A percentile compares a stretch with the other conserved stretches of the same genome.
phyloP scores from a whole-genome alignment of 495 filamentous ascomycete species.

The Xylaria curta region DNA sequence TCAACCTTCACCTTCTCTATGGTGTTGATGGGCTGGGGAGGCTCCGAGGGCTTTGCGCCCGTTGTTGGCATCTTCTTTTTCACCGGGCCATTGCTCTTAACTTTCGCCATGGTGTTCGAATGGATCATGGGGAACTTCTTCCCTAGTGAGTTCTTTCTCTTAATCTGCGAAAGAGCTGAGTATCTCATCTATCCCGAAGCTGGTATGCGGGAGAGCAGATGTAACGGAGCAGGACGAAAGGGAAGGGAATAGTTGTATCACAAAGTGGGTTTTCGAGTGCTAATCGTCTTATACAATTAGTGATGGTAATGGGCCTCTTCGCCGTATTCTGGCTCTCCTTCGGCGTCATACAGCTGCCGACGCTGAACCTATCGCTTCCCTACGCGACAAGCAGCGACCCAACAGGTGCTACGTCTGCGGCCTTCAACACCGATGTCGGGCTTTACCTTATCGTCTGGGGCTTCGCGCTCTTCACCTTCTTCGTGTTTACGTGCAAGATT shows the following conservation, averaged over 20 bases:
- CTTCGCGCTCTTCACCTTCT: conserved; percentile 62
- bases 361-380: conserved; percentile 53
- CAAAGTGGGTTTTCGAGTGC: neutral
- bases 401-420: conserved; percentile 48
- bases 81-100: conserved; percentile 56
- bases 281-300: conserved; percentile 22
- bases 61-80: conserved; percentile 64
- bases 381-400: conserved; percentile 54
- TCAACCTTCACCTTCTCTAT: conserved; percentile 53
- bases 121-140: conserved; percentile 63
- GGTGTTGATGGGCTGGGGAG: conserved; percentile 63
- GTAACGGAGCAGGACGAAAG: neutral
- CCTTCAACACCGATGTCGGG: conserved; percentile 57
- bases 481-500: conserved; percentile 61
- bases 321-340: conserved; percentile 64
- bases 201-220: neutral
- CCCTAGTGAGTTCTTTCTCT: conserved; percentile 31
- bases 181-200: neutral
- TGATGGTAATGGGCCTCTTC: conserved; percentile 66
- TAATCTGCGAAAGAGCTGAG: neutral
- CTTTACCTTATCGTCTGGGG: conserved; percentile 63
- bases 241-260: neutral
- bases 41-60: conserved; percentile 51
- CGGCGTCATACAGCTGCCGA: conserved; percentile 59
- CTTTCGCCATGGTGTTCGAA: conserved; percentile 56